Percentiles rank a stretch among this genome's conserved stretches.
These are phyloP conservation scores for Fistulinella staudtii DNA, from an alignment of 1,284 basidiomycete species.

Conservation along the genomic window DNA sequence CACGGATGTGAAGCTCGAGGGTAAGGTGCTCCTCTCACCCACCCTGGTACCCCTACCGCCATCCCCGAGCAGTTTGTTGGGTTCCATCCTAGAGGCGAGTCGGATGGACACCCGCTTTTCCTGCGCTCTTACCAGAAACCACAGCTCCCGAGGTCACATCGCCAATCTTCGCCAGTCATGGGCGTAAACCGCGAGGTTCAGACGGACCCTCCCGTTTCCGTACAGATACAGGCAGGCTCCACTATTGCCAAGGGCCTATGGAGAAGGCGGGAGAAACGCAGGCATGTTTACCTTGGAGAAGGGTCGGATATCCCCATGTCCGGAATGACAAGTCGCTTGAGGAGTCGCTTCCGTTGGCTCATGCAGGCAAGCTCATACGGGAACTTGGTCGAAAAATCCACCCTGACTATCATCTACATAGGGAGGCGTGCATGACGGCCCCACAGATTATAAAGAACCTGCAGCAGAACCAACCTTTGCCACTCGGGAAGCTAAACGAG, in stretches of 20 bases:
- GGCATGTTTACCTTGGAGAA: background rate
- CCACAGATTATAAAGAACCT: too few relatives aligned
- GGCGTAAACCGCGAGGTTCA: slow-evolving; percentile 5
- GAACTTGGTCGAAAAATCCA: background rate
- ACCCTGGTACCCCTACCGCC: slow-evolving; percentile 23
- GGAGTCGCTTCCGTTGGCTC: slow-evolving; percentile 14
- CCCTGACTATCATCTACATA: slow-evolving; percentile 7
- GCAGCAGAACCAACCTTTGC: background rate
- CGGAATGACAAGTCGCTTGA: slow-evolving; percentile 6
- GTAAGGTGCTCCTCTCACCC: slow-evolving; percentile 12
- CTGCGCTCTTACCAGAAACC: background rate
- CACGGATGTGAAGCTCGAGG: slow-evolving; percentile 6
- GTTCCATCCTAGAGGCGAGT: slow-evolving; percentile 23
- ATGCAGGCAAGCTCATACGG: slow-evolving; percentile 14
- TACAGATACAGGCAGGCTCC: background rate
- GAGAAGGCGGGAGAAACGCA: slow-evolving; percentile 9
- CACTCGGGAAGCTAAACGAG: slow-evolving; percentile 1
- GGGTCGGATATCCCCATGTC: slow-evolving; percentile 4
- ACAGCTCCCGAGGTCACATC: slow-evolving; percentile 18
- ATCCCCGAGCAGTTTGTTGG: slow-evolving; percentile 19
- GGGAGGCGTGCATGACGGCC: slow-evolving; percentile 3
- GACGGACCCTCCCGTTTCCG: slow-evolving; percentile 1
- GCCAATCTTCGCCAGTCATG: background rate
- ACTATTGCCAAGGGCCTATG: slow-evolving; percentile 11
- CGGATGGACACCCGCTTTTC: background rate